Base-by-base conservation (phyloP, 1,139 yeast species). In the Pichia sp. region DNA sequence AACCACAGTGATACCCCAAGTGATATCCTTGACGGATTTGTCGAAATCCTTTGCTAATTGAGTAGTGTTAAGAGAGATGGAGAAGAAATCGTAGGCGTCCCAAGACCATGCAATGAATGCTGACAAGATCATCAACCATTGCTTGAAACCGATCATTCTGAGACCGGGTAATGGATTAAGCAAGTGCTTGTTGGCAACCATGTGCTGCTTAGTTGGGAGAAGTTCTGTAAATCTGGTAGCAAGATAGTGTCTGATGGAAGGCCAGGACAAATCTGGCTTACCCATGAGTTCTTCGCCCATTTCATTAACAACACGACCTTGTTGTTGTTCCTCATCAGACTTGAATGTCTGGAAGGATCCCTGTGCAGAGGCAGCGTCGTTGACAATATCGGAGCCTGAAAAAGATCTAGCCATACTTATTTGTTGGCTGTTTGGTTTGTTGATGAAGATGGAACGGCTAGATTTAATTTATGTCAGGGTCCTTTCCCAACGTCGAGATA, bases 1-100 rank as follows among this genome's bases (percentile, higher is more conserved):
- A 30, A 82, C 93, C 39, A 82, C 63, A 1, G 93, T 82, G 45
- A 82, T 76, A 42, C 88, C 91, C 88, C 91, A 82, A 5, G 88
- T 74, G 44, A 82, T 66, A 34, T 72, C 71, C 23, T 71, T 67
- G 26, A 72, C 72, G 12, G 64, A 47, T 22, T 63, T 67, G 41
- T 64, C 64, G 39, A 82, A 68, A 25, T 72, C 63, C 22, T 54
- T 47, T 5, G 91, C 85, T 35, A 82, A 66, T 9, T 58, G 61
- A 1, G 74, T 47, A 15, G 78, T 77, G 42, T 78, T 71, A 30
- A 79, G 65, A 6, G 84, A 73, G 11, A 80, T 81, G 21, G 80
- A 67, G 56, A 82, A 83, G 58, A 78, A 83, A 58, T 82, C 93
- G 56, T 81, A 68, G 3, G 93, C 82, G 55, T 82, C 93, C 71